Evolutionary conservation across 2,329 filamentous ascomycete species (phyloP), one percentile per base, ranked within the genome.

Genomic region (Cladosporium sp.): DNA sequence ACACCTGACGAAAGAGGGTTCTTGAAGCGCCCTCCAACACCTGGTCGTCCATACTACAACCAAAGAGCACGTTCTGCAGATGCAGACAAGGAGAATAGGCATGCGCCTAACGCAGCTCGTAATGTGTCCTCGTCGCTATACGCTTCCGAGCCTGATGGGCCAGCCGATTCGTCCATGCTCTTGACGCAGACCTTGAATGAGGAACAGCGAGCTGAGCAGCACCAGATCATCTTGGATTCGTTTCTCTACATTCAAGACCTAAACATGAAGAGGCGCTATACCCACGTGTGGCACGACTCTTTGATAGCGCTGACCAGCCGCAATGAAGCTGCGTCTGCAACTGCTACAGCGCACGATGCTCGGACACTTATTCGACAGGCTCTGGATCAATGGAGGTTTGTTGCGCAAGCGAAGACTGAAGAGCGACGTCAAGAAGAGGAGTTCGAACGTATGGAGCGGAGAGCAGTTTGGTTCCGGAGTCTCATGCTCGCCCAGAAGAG

Each of bases 331-430:
- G 61, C 68, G 44, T 58, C 62, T 51, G 56, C 63, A 11, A 65
- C 72, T 48, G 77, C 82, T n/a, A 55, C 66, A 7, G 70, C 71
- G 17, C 72, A 74, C 45, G 79, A 85, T 59, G 70, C 71, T 24
- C 62, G 64, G 12, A 74, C 73, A 7, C 68, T 85, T 17, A 64
- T 83, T 41, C 73, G 71, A 32, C 72, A 78, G 55, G 76, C 75
- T 0, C 71, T 83, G 38, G 74, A 78, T 48, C 67, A 71, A 20
- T 80, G 78, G 77, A 69, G 68, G 45, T 63, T 62, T 12, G 67
- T 66, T 15, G 63, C 72, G 18, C 30, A 50, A 8, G 43, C 49
- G 3, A 52, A 49, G 18, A 22, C 51, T 19, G 20, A 52, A 13
- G 43, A 54, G n/a, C 48, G 47, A 22, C 43, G 52, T 18, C 52